Evolutionary conservation across 148 eudicot species (phyloP), one percentile per base, ranked within the genome.

Genomic region (Rhododendron ferrugineum): DNA sequence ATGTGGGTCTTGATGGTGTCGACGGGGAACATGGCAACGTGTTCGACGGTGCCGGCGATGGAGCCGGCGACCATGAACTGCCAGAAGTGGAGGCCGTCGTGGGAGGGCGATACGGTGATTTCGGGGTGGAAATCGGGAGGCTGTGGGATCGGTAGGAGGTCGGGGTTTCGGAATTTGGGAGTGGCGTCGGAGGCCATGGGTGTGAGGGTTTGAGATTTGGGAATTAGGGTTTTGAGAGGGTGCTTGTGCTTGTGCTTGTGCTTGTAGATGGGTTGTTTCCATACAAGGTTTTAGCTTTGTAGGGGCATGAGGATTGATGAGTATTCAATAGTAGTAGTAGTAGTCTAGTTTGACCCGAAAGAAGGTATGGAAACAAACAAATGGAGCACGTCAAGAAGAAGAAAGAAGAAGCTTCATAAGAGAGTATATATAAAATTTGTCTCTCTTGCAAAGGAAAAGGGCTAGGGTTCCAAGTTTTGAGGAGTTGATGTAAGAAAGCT

Each of bases 11-110:
- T 93, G 47, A 95, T 47, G 16, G 96, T 93, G 80, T 95, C 98
- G 13, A 95, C 92, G 2, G 98, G 98, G 85, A 93, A 95, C 96
- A 95, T 95, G 5, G 98, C 94, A 94, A 95, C 93, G 91, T 95
- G 98, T 47, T 95, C 98, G 16, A 91, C 93, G 88, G 92, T 92
- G 15, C 98, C 96, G 22, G 98, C 96, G 81, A 95, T 83, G 0
- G 96, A 93, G 11, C 98, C 96, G 79, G 96, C 93, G 40, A 95
- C 72, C 98, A 95, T 95, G 83, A 90, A 93, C 87, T 95, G 98
- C 93, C 93, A 93, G 84, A 92, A 95, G 15, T 79, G 89, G 5
- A 95, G 93, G 23, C 96, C 98, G 86, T 95, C 96, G 87, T 94
- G 95, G 0, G 84, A 18, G 58, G 91, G 87, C 0, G 72, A 70